Percentiles rank a stretch among this genome's conserved stretches.
These are phyloP conservation scores for Hydnomerulius pinastri DNA, from an alignment of 768 basidiomycete genomes.

Conservation along the genomic window DNA sequence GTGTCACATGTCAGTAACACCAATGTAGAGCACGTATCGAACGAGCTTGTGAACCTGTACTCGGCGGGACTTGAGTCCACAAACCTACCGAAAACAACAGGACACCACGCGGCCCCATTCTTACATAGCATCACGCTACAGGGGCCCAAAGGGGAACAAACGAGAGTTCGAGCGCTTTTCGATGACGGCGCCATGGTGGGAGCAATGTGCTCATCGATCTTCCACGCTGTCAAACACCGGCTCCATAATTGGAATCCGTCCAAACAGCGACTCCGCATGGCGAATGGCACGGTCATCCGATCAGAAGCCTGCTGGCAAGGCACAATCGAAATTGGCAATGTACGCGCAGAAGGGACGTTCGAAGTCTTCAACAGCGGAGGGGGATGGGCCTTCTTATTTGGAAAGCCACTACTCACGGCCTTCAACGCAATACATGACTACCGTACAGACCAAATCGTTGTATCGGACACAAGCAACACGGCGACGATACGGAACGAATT, in stretches of 20 bases:
- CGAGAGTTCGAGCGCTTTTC: too few relatives aligned
- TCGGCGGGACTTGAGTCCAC: too few relatives aligned
- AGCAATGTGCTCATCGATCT: slow-evolving; percentile 26
- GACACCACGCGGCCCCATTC: too few relatives aligned
- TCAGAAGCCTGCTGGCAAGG: slow-evolving; percentile 12
- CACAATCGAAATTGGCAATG: not conserved
- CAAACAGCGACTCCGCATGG: slow-evolving; percentile 30
- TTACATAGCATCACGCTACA: too few relatives aligned
- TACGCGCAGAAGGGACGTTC: not conserved
- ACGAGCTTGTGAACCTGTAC: too few relatives aligned
- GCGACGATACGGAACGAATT: too few relatives aligned
- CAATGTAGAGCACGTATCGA: too few relatives aligned
- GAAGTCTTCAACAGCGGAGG: slow-evolving; percentile 23
- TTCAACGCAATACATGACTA: slow-evolving; percentile 30
- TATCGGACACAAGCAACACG: too few relatives aligned
- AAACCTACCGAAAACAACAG: too few relatives aligned
- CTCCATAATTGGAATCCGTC: slow-evolving; percentile 17
- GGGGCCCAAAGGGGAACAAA: too few relatives aligned
- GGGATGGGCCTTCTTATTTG: slow-evolving; percentile 30
- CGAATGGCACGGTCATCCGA: slow-evolving; percentile 22
- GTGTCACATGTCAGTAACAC: too few relatives aligned
- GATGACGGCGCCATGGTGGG: slow-evolving; percentile 37
- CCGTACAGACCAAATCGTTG: too few relatives aligned
- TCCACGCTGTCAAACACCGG: not conserved
- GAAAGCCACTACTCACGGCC: slow-evolving; percentile 27